Conservation (phyloP, 768 basidiomycete genomes). For the Rhizopogon sp. region DNA sequence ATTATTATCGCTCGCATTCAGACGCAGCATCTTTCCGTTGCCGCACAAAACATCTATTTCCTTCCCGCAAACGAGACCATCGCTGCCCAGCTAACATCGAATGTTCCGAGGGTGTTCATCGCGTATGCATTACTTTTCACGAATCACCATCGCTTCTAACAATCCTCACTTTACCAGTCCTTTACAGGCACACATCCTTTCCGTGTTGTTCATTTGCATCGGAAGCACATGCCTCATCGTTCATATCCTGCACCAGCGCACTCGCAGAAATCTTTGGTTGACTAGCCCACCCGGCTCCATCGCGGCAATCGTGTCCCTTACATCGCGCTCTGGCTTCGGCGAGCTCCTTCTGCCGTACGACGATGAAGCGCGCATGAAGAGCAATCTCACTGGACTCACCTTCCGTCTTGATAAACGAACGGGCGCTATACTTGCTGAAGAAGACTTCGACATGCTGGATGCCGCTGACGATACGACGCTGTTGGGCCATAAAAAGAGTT, state of each 20-base stretch:
- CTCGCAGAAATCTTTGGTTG: slow-evolving; percentile 46
- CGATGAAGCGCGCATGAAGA: slow-evolving; percentile 35
- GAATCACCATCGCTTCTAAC: neutral
- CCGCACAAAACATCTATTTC: slow-evolving; percentile 60
- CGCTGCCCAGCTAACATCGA: slow-evolving; percentile 33
- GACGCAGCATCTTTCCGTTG: slow-evolving; percentile 56
- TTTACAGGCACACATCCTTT: slow-evolving; percentile 47
- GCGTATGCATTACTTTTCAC: slow-evolving; percentile 39
- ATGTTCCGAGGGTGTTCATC: slow-evolving; percentile 47
- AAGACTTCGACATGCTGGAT: slow-evolving; percentile 20
- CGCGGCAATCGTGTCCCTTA: slow-evolving; percentile 50
- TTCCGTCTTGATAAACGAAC: slow-evolving; percentile 56
- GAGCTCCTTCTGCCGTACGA: slow-evolving; percentile 59
- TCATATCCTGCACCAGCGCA: slow-evolving; percentile 42
- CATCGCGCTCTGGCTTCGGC: slow-evolving; percentile 58
- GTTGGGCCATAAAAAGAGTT: slow-evolving; percentile 7
- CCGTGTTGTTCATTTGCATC: slow-evolving; percentile 41
- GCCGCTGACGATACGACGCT: slow-evolving; percentile 11
- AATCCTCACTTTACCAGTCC: slow-evolving; percentile 31
- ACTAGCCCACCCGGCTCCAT: slow-evolving; percentile 57
- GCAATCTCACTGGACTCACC: slow-evolving; percentile 44
- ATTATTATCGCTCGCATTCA: slow-evolving; percentile 13
- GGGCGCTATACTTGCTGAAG: slow-evolving; percentile 59
- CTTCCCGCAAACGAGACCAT: slow-evolving; percentile 33
- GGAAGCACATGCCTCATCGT: slow-evolving; percentile 44